Percentiles rank a stretch among this genome's conserved stretches.
Conservation (phyloP, 768 basidiomycete species). For the Lactarius hatsudake region DNA sequence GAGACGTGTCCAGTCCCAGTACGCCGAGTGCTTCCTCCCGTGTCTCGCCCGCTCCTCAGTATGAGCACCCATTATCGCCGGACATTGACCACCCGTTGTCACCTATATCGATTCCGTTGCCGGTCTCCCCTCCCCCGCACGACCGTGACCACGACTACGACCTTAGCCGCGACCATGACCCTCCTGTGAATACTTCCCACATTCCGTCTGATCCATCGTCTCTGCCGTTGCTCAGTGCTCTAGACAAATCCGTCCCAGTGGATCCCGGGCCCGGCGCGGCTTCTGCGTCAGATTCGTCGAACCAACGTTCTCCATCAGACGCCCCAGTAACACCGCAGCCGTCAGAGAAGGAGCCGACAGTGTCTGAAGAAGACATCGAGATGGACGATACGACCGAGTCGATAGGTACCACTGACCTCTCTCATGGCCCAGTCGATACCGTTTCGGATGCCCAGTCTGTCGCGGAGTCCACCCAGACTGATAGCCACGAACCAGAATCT, state of each 20-base stretch:
- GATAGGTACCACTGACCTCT: not conserved
- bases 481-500: not conserved
- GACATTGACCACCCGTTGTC: constrained; percentile 34
- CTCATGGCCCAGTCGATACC: not conserved
- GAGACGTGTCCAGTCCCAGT: constrained; percentile 48
- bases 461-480: not conserved
- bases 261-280: not conserved
- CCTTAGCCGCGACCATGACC: not conserved
- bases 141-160: not conserved
- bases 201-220: not conserved
- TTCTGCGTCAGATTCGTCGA: not conserved
- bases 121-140: constrained; percentile 19
- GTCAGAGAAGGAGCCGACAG: not conserved
- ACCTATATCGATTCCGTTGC: constrained; percentile 22
- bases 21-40: constrained; percentile 43
- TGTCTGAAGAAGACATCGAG: constrained; percentile 1
- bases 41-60: constrained; percentile 41
- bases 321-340: not conserved
- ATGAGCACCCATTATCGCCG: constrained; percentile 33
- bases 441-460: constrained; percentile 1
- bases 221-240: not conserved
- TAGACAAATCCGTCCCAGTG: not conserved
- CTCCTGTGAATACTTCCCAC: constrained; percentile 6
- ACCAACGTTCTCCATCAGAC: not conserved
- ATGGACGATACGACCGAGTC: not conserved